A percentile compares a stretch with the other conserved stretches of the same genome.
phyloP scores from a whole-genome alignment of 1,284 basidiomycete species.

The Ustilago xerochloae region DNA sequence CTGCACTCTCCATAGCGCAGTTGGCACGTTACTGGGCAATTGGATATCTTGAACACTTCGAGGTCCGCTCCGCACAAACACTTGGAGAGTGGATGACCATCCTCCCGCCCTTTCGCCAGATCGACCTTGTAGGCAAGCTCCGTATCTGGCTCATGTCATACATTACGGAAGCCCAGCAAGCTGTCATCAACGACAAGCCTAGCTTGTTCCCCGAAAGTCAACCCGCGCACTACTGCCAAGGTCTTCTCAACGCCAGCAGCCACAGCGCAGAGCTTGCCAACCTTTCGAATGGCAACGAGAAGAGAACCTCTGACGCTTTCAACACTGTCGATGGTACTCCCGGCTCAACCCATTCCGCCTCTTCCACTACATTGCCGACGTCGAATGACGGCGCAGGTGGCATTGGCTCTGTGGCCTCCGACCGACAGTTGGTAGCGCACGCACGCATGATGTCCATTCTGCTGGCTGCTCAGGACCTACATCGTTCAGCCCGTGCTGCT shows the following conservation, averaged over 20 bases:
- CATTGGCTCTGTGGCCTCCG: slow-evolving; percentile 42
- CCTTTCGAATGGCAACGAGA: not conserved
- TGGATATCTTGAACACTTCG: slow-evolving; percentile 58
- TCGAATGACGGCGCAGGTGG: slow-evolving; percentile 26
- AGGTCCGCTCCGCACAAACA: slow-evolving; percentile 53
- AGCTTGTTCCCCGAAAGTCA: slow-evolving; percentile 43
- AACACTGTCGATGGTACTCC: slow-evolving; percentile 17
- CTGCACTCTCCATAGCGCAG: slow-evolving; percentile 40
- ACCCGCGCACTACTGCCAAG: slow-evolving; percentile 54
- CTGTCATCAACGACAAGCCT: slow-evolving; percentile 53
- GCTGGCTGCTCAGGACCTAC: slow-evolving; percentile 44
- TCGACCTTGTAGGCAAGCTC: slow-evolving; percentile 54
- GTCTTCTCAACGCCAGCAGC: slow-evolving; percentile 43
- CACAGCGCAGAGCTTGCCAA: slow-evolving; percentile 30
- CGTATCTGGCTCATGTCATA: slow-evolving; percentile 63
- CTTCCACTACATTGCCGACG: slow-evolving; percentile 14
- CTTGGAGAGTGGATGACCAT: slow-evolving; percentile 58
- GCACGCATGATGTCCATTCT: slow-evolving; percentile 57
- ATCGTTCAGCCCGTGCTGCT: slow-evolving; percentile 35
- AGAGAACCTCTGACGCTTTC: not conserved
- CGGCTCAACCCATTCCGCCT: slow-evolving; percentile 15
- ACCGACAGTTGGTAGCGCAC: slow-evolving; percentile 56
- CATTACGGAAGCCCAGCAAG: slow-evolving; percentile 58
- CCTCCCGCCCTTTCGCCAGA: slow-evolving; percentile 59
- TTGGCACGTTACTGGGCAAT: slow-evolving; percentile 57